Evolutionary conservation across 2,329 filamentous ascomycete species (phyloP), one percentile per base, ranked within the genome.

Genomic region (Colletotrichum sansevieriae): DNA sequence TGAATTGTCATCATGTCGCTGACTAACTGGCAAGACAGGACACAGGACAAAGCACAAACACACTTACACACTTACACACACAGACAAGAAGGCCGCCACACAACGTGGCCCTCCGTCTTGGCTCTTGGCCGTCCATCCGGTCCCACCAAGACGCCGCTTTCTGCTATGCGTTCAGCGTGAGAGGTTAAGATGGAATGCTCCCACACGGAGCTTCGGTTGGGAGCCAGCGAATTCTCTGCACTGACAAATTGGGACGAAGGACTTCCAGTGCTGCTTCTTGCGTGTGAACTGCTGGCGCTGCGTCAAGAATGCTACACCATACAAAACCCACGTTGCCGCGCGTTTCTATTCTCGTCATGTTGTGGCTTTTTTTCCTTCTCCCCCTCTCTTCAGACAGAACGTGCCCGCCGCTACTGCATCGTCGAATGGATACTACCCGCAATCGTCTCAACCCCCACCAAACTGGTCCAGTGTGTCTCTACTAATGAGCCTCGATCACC

Each of bases 341-440:
- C 13, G 41, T 60, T 65, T 47, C 65, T 65, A 65, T 68, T 49
- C 46, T 65, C 39, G 65, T 65, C 22, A 33, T 43, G 4, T 65
- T 49, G 60, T 65, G 55, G 62, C 43, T 57, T 60, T 54, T 20
- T 20, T 13, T 57, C 9, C 0, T 29, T 29, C 29, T 29, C 2
- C 8, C 4, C 51, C 43, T 54, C 15, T 51, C 20, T 57, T 29
- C n/a, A 39, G n/a, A 46, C 43, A 55, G 41, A 33, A 20, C 15
- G 55, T 22, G 49, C 15, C 29, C 64, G 25, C 11, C 18, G 18
- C 18, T 18, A 18, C 18, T 62, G 20, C n/a, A 22, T 51, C 9
- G 25, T 13, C 9, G 9, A 35, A 29, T 39, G 39, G 47, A 37
- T 49, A 11, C 41, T 20, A 54, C 39, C 41, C 22, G 25, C 25